Evolutionary conservation across 2,329 filamentous ascomycete genomes (phyloP), one percentile per base, ranked within the genome.

Genomic region (Epichloe amarillans): DNA sequence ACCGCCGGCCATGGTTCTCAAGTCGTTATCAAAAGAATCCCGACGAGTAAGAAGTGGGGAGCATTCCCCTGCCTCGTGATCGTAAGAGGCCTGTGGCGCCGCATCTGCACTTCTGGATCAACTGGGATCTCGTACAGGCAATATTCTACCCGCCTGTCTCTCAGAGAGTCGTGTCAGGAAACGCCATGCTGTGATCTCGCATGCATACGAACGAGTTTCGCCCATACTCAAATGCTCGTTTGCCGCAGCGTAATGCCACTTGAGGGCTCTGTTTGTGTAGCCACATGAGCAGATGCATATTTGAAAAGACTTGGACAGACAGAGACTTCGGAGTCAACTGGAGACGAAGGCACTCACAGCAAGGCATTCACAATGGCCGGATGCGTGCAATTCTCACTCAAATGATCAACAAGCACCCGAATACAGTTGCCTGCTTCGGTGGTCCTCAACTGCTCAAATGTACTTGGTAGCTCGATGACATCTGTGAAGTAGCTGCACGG

Each of bases 111-210:
- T 14, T 61, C 54, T 19, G 63, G 61, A 8, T 59, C 56, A 49
- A 70, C 70, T 2, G 83, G 82, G 43, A 90, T 77, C 63, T 90
- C 85, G 57, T 83, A 83, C 36, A 89, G 75, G 50, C 87, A 84
- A 59, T 75, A 86, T 50, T 88, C 80, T 26, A 91, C 82, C 82
- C 8, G 82, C 82, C 59, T 90, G 86, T 23, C 80, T 72, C 61
- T 88, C 84, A 2, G 82, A 83, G 35, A 89, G 70, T 50, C 80
- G 80, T 15, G 80, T 80, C 37, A 90, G 71, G 58, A 88, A 88
- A 39, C 86, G 78, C 83, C 85, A 89, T 38, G 86, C 86, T 14
- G 88, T 84, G 54, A 88, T 85, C 68, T 91, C 86, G 61, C 86
- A 90, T 30, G 84, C 85, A 61, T 80, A 79, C 19, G 83, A 84